Evolutionary conservation across 345 rosid genomes (phyloP).

Genomic region (Balakata baccata): DNA sequence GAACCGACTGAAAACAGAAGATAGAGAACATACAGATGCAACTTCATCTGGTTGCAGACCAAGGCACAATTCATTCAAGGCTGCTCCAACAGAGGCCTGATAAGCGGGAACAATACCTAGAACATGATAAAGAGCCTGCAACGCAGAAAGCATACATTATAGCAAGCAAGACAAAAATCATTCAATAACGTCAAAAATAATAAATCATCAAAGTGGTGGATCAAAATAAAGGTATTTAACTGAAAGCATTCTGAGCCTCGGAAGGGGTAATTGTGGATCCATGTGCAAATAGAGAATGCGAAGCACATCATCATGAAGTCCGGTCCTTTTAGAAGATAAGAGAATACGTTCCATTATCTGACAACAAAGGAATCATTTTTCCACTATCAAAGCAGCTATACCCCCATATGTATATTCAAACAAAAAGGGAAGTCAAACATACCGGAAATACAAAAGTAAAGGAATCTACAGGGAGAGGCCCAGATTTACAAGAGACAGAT

Average conservation of each 20-base stretch:
- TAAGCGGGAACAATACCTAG: slow-evolving; percentile 79
- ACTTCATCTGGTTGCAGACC: slow-evolving; percentile 82
- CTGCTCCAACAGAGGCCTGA: slow-evolving; percentile 79
- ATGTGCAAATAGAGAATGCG: slow-evolving; percentile 75
- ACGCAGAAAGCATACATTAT: slow-evolving; percentile 17
- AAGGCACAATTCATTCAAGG: slow-evolving; percentile 89
- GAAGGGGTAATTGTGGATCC: slow-evolving; percentile 91
- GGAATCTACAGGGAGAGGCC: slow-evolving; percentile 95
- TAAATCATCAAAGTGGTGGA: neutral
- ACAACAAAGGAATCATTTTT: slow-evolving; percentile 18
- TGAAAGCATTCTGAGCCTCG: slow-evolving; percentile 89
- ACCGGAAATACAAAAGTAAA: slow-evolving; percentile 92
- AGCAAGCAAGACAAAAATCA: slow-evolving; percentile 12
- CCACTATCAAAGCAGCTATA: slow-evolving; percentile 16
- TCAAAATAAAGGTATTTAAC: slow-evolving; percentile 39
- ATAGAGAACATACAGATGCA: slow-evolving; percentile 57
- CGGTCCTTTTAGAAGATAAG: slow-evolving; percentile 68
- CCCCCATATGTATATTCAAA: neutral
- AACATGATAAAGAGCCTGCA: slow-evolving; percentile 89
- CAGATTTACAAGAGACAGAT: slow-evolving; percentile 70
- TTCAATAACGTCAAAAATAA: neutral
- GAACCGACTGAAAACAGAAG: neutral
- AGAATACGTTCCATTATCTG: slow-evolving; percentile 92
- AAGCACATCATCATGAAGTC: slow-evolving; percentile 81
- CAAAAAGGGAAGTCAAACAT: slow-evolving; percentile 24